Percentiles rank a stretch among this genome's conserved stretches.
Evolutionary conservation across 2,329 filamentous ascomycete genomes (phyloP).

Genomic region (Davidsoniella neocaledoniae): DNA sequence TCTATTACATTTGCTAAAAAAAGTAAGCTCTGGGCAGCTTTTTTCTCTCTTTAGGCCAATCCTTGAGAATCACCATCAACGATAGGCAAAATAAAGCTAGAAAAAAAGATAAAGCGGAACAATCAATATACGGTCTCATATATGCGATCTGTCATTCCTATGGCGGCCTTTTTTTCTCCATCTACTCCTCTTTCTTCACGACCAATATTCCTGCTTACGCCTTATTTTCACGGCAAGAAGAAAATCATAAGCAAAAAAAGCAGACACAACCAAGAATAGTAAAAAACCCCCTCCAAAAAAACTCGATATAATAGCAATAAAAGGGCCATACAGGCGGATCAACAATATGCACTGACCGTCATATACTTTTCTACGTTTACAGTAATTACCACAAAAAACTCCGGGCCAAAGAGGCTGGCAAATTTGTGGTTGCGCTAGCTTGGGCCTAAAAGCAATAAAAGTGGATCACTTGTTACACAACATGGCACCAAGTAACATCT

Average conservation of each 20-base stretch:
- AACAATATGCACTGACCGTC: no score
- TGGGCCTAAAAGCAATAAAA: slow-evolving; percentile 4
- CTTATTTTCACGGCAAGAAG: background rate
- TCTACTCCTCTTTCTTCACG: background rate
- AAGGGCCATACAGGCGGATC: no score
- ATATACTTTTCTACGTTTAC: no score
- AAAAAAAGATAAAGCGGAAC: background rate
- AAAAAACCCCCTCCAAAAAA: background rate
- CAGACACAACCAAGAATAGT: background rate
- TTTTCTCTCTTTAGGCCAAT: no score
- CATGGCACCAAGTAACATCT: slow-evolving; percentile 7
- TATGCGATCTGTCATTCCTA: no score
- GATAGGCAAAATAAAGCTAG: no score
- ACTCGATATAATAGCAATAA: no score
- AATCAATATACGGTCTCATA: no score
- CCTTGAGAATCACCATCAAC: no score
- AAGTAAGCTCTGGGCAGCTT: no score
- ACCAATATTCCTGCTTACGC: background rate
- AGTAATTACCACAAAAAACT: no score
- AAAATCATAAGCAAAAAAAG: background rate
- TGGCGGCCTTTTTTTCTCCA: background rate
- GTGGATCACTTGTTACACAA: slow-evolving; percentile 6
- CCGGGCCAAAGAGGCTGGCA: background rate
- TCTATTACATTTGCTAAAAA: no score
- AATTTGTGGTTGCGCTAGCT: slow-evolving; percentile 4